These are phyloP conservation scores for Diversispora eburnea DNA, from an alignment of 192 early-diverging fungal species.

Conservation along the genomic window DNA sequence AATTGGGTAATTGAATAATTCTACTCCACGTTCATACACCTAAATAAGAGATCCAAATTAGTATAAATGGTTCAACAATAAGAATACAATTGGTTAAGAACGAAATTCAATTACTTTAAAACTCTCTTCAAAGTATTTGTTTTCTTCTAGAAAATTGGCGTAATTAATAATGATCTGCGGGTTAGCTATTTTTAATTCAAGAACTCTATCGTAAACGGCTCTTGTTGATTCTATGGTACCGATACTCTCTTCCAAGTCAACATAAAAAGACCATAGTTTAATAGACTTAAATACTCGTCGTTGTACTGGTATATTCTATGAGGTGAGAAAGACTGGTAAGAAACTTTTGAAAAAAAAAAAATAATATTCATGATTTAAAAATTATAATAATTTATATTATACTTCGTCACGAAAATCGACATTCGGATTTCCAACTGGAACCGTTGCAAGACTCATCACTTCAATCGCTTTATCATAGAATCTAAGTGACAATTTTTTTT, in stretches of 20 bases:
- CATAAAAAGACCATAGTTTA: conserved; percentile 89
- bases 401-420: conserved; percentile 79
- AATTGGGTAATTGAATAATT: conserved; percentile 93
- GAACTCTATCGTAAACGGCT: conserved; percentile 84
- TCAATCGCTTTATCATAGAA: conserved; percentile 69
- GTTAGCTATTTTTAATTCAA: conserved; percentile 92
- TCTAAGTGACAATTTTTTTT: conserved; percentile 3
- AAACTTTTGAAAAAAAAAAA: neutral
- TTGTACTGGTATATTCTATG: conserved; percentile 62
- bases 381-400: conserved; percentile 14
- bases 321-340: neutral
- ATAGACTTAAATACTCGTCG: conserved; percentile 81
- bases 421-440: conserved; percentile 53
- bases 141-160: conserved; percentile 83
- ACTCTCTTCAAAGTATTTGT: conserved; percentile 89
- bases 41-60: neutral
- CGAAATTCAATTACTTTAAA: conserved; percentile 51
- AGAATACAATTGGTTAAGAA: too few species aligned
- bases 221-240: conserved; percentile 77
- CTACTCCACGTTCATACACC: conserved; percentile 94
- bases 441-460: conserved; percentile 81
- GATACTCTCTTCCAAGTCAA: conserved; percentile 91
- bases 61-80: neutral
- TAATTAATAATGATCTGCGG: conserved; percentile 97
- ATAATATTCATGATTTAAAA: neutral